phyloP scores from a whole-genome alignment of 2,329 filamentous ascomycete genomes.

The Fusarium sp. region DNA sequence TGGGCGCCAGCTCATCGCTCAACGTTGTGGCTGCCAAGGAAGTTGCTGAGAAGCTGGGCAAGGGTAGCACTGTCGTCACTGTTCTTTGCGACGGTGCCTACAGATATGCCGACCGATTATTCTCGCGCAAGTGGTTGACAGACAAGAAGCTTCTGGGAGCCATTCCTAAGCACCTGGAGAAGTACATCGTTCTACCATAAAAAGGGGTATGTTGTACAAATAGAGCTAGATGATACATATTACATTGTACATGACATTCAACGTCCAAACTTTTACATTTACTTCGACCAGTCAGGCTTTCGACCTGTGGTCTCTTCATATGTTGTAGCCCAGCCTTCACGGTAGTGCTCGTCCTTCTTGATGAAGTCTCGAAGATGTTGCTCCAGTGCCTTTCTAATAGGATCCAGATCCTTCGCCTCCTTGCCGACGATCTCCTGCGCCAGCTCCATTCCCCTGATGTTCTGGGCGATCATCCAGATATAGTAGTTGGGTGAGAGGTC shows the following conservation, averaged over 20 bases:
- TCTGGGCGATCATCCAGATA: conserved; percentile 50
- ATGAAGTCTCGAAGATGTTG: conserved; percentile 56
- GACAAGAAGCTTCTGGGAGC: conserved; percentile 86
- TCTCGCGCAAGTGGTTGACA: conserved; percentile 91
- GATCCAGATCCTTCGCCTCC: conserved; percentile 52
- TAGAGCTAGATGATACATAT: conserved; percentile 50
- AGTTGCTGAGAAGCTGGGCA: conserved; percentile 90
- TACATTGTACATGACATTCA: conserved; percentile 40
- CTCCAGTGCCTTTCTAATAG: conserved; percentile 57
- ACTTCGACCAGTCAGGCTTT: conserved; percentile 49
- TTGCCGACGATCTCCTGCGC: conserved; percentile 59
- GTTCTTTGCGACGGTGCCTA: conserved; percentile 98
- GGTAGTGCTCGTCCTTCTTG: conserved; percentile 27
- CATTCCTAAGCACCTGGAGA: conserved; percentile 87
- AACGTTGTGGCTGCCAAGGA: conserved; percentile 97
- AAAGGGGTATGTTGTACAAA: conserved; percentile 48
- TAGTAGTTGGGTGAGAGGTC: conserved; percentile 48
- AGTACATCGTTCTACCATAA: conserved; percentile 93
- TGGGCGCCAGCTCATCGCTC: conserved; percentile 92
- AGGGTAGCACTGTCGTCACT: conserved; percentile 92
- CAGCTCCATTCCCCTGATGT: conserved; percentile 60
- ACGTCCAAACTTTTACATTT: conserved; percentile 20
- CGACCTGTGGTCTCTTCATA: conserved; percentile 50
- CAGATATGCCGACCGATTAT: conserved; percentile 92
- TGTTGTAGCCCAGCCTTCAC: conserved; percentile 40